Evolutionary conservation across 2,329 filamentous ascomycete species (phyloP).

Genomic region (Alternaria triticina): DNA sequence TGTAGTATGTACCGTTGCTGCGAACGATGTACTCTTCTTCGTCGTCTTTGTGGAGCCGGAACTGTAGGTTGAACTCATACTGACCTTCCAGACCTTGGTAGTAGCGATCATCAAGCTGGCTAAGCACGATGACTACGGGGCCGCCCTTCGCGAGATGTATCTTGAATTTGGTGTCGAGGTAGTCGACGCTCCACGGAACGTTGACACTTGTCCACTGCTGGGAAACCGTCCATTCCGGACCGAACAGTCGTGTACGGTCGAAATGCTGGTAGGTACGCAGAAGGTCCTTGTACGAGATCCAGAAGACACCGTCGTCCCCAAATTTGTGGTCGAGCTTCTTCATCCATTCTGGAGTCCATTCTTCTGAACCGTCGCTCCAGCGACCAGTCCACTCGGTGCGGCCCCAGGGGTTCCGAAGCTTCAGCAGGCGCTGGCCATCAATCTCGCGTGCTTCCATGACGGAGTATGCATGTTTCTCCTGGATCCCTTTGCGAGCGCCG

Average conservation of each 20-base stretch:
- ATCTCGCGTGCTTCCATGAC: slow-evolving; percentile 67
- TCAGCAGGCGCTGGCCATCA: slow-evolving; percentile 60
- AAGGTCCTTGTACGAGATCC: slow-evolving; percentile 66
- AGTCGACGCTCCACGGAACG: slow-evolving; percentile 67
- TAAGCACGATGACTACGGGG: slow-evolving; percentile 64
- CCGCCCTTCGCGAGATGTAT: slow-evolving; percentile 60
- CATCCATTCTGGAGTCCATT: slow-evolving; percentile 84
- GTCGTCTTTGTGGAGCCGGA: slow-evolving; percentile 65
- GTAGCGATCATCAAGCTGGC: slow-evolving; percentile 67
- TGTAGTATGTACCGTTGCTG: slow-evolving; percentile 63
- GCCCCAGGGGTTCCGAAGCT: slow-evolving; percentile 77
- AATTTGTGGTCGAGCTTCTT: slow-evolving; percentile 74
- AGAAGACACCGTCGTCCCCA: slow-evolving; percentile 74
- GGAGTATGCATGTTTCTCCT: slow-evolving; percentile 62
- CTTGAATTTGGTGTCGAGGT: slow-evolving; percentile 66
- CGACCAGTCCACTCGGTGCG: slow-evolving; percentile 80
- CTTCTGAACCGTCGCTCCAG: slow-evolving; percentile 82
- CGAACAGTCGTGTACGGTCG: slow-evolving; percentile 66
- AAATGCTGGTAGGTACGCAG: slow-evolving; percentile 65
- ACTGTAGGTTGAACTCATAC: slow-evolving; percentile 64
- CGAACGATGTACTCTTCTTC: slow-evolving; percentile 66
- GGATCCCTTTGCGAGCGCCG: slow-evolving; percentile 58
- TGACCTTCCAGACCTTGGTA: slow-evolving; percentile 64
- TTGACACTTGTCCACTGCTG: slow-evolving; percentile 67
- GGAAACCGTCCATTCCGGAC: slow-evolving; percentile 64